These are phyloP conservation scores for Casaregolazyma suthepensis DNA, from an alignment of 1,139 yeast genomes.

Conservation along the genomic window DNA sequence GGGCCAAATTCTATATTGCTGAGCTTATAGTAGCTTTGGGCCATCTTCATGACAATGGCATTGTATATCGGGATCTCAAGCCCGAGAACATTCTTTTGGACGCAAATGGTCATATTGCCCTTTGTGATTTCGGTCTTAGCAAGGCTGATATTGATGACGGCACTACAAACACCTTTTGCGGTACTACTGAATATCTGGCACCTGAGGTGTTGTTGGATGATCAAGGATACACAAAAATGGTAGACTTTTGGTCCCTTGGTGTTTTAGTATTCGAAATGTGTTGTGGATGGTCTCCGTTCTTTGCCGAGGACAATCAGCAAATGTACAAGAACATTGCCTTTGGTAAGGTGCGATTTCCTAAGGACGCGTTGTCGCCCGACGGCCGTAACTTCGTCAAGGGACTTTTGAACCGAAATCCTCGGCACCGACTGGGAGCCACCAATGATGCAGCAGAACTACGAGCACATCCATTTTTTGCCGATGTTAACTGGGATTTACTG, in stretches of 20 bases:
- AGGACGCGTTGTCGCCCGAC: constrained; percentile 84
- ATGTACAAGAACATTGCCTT: constrained; percentile 98
- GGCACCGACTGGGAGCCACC: constrained; percentile 83
- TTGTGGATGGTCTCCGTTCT: constrained; percentile 99
- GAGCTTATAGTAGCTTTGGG: constrained; percentile 88
- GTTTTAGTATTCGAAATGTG: constrained; percentile 92
- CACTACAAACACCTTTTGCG: constrained; percentile 95
- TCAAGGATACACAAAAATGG: constrained; percentile 91
- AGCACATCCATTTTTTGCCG: constrained; percentile 85
- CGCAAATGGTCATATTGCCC: constrained; percentile 94
- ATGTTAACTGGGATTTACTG: constrained; percentile 82
- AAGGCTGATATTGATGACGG: constrained; percentile 89
- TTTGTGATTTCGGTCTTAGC: constrained; percentile 94
- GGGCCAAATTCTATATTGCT: constrained; percentile 95
- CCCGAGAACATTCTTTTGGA: constrained; percentile 92
- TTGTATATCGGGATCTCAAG: constrained; percentile 89
- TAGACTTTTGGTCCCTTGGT: constrained; percentile 98
- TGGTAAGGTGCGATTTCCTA: constrained; percentile 95
- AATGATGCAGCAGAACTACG: constrained; percentile 89
- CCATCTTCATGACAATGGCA: constrained; percentile 86
- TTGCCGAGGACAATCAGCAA: constrained; percentile 94
- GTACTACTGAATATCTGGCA: constrained; percentile 94
- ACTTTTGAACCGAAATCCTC: constrained; percentile 86
- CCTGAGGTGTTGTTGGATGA: constrained; percentile 91
- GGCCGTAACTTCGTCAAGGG: constrained; percentile 96